phyloP scores from a whole-genome alignment of 345 rosid species.

The Rhodomyrtus tomentosa region DNA sequence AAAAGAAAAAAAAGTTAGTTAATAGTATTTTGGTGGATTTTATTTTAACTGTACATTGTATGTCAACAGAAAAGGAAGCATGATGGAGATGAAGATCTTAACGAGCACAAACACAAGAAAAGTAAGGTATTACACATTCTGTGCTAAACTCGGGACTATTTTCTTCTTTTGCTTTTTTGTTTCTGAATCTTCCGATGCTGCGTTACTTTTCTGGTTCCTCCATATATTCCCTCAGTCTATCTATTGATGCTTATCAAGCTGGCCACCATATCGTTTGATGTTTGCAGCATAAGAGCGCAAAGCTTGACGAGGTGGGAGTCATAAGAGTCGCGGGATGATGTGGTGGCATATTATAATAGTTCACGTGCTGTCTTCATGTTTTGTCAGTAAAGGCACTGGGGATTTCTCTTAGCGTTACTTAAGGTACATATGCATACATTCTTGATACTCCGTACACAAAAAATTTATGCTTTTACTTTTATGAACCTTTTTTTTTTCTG shows the following conservation, averaged over 20 bases:
- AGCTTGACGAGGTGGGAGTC: constrained; percentile 80
- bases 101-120: constrained; percentile 82
- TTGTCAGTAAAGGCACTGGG: constrained; percentile 41
- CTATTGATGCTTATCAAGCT: not conserved
- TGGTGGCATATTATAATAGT: constrained; percentile 8
- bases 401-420: constrained; percentile 18
- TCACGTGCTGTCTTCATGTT: constrained; percentile 13
- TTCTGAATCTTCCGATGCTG: not conserved
- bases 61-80: constrained; percentile 79
- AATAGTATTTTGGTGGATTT: not conserved
- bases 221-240: not conserved
- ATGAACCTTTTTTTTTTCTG: not conserved
- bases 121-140: constrained; percentile 53
- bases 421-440: constrained; percentile 37
- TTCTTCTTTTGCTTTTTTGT: not conserved
- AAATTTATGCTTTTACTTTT: not conserved
- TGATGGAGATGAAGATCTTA: constrained; percentile 87
- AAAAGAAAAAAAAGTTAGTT: not conserved
- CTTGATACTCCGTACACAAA: not conserved
- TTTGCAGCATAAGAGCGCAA: constrained; percentile 79
- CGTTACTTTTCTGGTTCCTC: not conserved
- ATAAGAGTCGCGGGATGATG: constrained; percentile 82
- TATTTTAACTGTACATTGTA: constrained; percentile 4
- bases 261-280: not conserved
- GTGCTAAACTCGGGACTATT: not conserved